phyloP scores from a whole-genome alignment of 148 eudicot genomes.

The Limonium bicolor region DNA sequence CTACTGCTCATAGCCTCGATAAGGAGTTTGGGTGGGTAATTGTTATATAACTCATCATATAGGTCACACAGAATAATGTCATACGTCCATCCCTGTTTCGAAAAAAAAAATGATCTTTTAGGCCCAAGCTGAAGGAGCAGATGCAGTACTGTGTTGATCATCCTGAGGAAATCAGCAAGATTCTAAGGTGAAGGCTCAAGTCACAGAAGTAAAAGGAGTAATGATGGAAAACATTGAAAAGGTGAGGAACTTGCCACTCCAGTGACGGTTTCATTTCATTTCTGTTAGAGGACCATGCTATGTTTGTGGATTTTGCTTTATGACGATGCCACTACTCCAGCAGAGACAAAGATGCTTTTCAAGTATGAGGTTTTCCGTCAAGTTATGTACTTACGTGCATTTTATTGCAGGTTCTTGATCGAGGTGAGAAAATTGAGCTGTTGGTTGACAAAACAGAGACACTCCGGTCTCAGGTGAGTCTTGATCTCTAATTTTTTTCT shows the following conservation, averaged over 20 bases:
- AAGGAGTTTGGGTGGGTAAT: conserved; percentile 5
- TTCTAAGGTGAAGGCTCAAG: conserved; percentile 7
- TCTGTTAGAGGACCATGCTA: no score
- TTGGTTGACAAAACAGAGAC: conserved; percentile 7
- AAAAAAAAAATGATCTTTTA: conserved; percentile 1
- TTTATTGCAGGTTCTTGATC: conserved; percentile 1
- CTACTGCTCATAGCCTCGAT: conserved; percentile 2
- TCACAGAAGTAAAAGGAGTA: conserved; percentile 7
- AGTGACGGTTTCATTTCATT: not conserved
- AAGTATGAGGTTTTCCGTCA: not conserved
- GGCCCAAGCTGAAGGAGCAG: conserved; percentile 5
- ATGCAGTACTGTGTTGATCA: conserved; percentile 7
- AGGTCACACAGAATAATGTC: no score
- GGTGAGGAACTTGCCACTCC: not conserved
- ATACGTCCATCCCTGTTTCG: no score
- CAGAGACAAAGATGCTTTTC: not conserved
- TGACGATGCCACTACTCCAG: no score
- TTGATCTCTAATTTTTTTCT: not conserved
- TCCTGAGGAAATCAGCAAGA: conserved; percentile 9
- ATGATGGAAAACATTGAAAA: conserved; percentile 9
- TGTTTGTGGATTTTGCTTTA: no score
- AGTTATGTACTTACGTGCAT: no score
- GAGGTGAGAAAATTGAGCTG: conserved; percentile 6
- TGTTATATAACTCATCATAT: not conserved
- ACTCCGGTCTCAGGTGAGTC: conserved; percentile 6